Percentiles rank a stretch among this genome's conserved stretches.
phyloP scores from a whole-genome alignment of 129 eudicot genomes.

The Arctium minus region DNA sequence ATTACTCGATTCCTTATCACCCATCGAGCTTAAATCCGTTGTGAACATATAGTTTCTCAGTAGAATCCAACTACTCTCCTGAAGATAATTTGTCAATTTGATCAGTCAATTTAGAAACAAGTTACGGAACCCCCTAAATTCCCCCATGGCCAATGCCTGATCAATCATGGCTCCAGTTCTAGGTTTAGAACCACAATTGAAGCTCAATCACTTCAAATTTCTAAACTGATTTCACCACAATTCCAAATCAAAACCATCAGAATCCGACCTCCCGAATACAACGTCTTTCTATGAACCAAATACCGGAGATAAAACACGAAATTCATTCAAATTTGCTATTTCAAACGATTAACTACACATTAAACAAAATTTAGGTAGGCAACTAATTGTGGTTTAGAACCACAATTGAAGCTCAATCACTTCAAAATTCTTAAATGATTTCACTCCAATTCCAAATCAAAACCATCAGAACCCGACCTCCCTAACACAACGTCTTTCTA shows the following conservation, averaged over 20 bases:
- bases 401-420: slow-evolving; percentile 4
- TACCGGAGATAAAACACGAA: not conserved
- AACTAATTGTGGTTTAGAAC: not conserved
- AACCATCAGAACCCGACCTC: not conserved
- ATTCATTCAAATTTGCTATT: not conserved
- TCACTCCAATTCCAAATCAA: not conserved
- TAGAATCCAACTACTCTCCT: slow-evolving; percentile 12
- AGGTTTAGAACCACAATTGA: not conserved
- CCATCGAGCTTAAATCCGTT: slow-evolving; percentile 35
- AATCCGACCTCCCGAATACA: not conserved
- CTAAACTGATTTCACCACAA: not conserved
- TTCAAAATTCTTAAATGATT: not conserved
- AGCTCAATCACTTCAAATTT: slow-evolving; percentile 9
- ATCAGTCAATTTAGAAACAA: not conserved
- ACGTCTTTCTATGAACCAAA: not conserved
- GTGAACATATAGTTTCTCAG: slow-evolving; percentile 17
- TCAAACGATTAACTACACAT: not conserved
- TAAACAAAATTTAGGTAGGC: slow-evolving; percentile 5
- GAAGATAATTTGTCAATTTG: not conserved
- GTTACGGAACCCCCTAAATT: not conserved
- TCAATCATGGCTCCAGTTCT: not conserved
- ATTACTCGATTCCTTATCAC: slow-evolving; percentile 31
- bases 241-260: not conserved
- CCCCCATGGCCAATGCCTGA: not conserved
- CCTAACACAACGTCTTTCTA: not conserved